Base-by-base conservation (phyloP, 2,329 filamentous ascomycete species). In the Plectosphaerella sp. region DNA sequence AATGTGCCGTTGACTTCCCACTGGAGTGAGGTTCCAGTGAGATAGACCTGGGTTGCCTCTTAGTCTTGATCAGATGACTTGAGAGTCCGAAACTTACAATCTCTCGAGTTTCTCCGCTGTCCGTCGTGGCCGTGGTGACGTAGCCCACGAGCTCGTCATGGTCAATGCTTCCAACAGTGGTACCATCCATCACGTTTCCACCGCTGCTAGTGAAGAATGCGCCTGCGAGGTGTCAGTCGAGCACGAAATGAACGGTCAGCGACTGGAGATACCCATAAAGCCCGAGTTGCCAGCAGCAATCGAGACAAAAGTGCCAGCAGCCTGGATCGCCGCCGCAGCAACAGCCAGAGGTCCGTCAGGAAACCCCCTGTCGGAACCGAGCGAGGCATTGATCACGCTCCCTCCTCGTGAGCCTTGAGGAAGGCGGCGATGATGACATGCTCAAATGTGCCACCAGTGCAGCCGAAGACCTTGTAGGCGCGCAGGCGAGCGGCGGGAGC, bases 401-500 rank as follows among this genome's bases (percentile, higher is more conserved):
- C 69, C 2, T 54, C 58, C 24, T 59, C 54, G n/a, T n/a, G n/a
- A n/a, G n/a, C n/a, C n/a, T n/a, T n/a, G n/a, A n/a, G n/a, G n/a
- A 16, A 55, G 51, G 14, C 58, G 49, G 42, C 58, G 55, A 50
- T 46, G n/a, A 54, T 57, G 11, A 58, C 51, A 20, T 57, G 54
- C 14, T 53, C 47, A 16, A 37, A 47, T 3, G 49, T 54, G 8
- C 51, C 47, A 11, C 47, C 53, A 7, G 58, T 15, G 67, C 60
- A 8, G 57, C 65, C 14, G 68, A 70, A 67, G 15, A 71, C 67
- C 42, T 67, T 65, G 60, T 74, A 75, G 48, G 67, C 65, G 12
- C 68, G 70, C 2, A 76, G 58, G 4, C 64, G 68, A 4, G 69
- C 71, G 48, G 66, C 66, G 1, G 70, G 72, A 0, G 71, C 71